Evolutionary conservation across 1,139 yeast species (phyloP).

Genomic region (Debaryomyces sp.): DNA sequence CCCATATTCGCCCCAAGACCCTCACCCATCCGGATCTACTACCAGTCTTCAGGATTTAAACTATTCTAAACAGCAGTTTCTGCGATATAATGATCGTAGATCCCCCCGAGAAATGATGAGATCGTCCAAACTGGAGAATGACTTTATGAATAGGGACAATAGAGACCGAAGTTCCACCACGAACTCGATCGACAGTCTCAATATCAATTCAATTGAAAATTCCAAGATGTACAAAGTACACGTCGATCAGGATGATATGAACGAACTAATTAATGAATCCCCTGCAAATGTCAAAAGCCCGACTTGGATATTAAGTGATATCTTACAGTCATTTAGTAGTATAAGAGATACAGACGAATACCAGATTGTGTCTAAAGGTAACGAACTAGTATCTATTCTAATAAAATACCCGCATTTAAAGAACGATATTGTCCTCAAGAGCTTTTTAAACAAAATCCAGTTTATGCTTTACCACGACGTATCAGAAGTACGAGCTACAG

Average conservation of each 20-base stretch:
- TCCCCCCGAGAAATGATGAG: not conserved
- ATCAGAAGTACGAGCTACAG: conserved; percentile 72
- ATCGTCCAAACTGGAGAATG: not conserved
- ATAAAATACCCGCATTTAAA: conserved; percentile 62
- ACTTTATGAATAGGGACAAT: not conserved
- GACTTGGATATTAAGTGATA: conserved; percentile 41
- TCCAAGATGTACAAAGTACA: conserved; percentile 10
- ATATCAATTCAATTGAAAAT: conserved; percentile 20
- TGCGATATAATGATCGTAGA: not conserved
- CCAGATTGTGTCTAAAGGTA: conserved; percentile 58
- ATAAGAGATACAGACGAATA: conserved; percentile 43
- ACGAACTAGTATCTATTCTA: conserved; percentile 62
- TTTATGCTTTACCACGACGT: conserved; percentile 59
- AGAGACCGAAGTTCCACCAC: conserved; percentile 22
- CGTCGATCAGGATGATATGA: not conserved
- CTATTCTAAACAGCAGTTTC: not conserved
- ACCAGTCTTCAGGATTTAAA: conserved; percentile 3
- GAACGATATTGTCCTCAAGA: conserved; percentile 64
- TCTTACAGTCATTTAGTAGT: conserved; percentile 29
- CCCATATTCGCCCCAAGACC: not conserved
- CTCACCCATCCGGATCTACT: not conserved
- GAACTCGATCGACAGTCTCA: conserved; percentile 24
- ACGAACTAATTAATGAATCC: not conserved
- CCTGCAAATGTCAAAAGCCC: conserved; percentile 29
- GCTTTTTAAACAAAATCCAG: conserved; percentile 62